phyloP scores from a whole-genome alignment of 2,329 filamentous ascomycete species.

The Aspergillus aculeatus region DNA sequence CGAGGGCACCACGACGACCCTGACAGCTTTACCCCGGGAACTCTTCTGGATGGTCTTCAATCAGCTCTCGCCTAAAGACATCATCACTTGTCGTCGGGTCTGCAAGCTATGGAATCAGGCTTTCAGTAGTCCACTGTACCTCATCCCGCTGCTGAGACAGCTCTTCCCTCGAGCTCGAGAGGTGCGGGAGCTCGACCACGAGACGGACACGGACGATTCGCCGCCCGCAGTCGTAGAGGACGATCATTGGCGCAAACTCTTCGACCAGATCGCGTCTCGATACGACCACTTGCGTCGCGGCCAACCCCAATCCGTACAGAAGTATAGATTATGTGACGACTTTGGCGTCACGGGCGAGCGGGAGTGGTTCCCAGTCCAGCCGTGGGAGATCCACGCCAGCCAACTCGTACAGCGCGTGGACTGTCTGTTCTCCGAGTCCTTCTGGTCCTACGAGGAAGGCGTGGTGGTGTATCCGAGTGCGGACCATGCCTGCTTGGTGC shows the following conservation, averaged over 20 bases:
- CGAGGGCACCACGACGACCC: slow-evolving; percentile 23
- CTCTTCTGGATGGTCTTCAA: slow-evolving; percentile 57
- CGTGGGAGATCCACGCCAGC: slow-evolving; percentile 44
- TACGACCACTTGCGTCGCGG: slow-evolving; percentile 56
- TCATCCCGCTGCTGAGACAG: slow-evolving; percentile 49
- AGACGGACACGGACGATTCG: not conserved
- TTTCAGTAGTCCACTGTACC: slow-evolving; percentile 51
- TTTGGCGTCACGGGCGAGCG: slow-evolving; percentile 33
- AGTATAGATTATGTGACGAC: slow-evolving; percentile 43
- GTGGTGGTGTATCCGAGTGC: slow-evolving; percentile 55
- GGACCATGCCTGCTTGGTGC: slow-evolving; percentile 36
- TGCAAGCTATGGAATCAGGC: slow-evolving; percentile 50
- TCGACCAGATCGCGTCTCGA: slow-evolving; percentile 53
- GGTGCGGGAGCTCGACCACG: slow-evolving; percentile 39
- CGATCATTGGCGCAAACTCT: slow-evolving; percentile 34
- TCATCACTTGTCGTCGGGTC: slow-evolving; percentile 54
- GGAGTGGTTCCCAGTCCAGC: slow-evolving; percentile 43
- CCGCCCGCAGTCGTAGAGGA: slow-evolving; percentile 4
- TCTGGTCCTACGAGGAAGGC: slow-evolving; percentile 60
- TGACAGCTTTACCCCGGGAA: slow-evolving; percentile 52
- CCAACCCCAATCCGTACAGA: slow-evolving; percentile 48
- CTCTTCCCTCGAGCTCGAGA: slow-evolving; percentile 57
- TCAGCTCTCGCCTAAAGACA: slow-evolving; percentile 52
- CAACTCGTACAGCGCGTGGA: slow-evolving; percentile 33
- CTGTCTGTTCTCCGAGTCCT: slow-evolving; percentile 36